Conservation (phyloP, 176 grass and related monocot species). For the Raddia guianensis region DNA sequence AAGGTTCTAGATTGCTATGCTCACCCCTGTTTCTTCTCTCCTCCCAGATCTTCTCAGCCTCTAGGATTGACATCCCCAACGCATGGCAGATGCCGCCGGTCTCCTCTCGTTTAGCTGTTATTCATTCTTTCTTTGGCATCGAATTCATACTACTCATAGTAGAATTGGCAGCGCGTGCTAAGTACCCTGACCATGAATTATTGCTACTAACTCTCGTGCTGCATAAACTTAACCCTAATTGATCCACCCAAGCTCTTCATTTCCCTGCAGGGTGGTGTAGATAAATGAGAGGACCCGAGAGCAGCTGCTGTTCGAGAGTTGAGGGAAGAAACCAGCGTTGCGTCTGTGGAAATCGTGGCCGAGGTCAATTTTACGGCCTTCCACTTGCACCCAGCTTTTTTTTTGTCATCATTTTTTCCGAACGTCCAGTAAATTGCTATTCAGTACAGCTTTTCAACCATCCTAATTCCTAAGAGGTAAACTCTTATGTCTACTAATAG, state of each 20-base stretch:
- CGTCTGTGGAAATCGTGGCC: conserved; percentile 65
- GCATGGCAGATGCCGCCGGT: conserved; percentile 99
- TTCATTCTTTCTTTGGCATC: too few relatives aligned
- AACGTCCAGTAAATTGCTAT: neutral
- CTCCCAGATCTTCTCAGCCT: conserved; percentile 75
- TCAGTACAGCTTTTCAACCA: neutral
- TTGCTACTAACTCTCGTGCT: neutral
- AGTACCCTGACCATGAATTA: neutral
- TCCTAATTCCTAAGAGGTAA: neutral
- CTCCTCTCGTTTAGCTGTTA: neutral
- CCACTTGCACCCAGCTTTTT: neutral
- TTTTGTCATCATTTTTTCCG: neutral
- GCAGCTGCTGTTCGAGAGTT: conserved; percentile 73
- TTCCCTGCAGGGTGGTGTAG: conserved; percentile 66
- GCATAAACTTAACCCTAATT: neutral
- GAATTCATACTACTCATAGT: neutral
- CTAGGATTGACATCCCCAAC: conserved; percentile 80
- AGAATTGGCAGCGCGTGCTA: neutral
- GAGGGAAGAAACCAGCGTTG: conserved; percentile 88
- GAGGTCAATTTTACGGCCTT: conserved; percentile 52
- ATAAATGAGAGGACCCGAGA: conserved; percentile 69
- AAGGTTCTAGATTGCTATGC: too few relatives aligned
- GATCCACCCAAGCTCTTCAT: neutral
- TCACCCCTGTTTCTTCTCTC: neutral
- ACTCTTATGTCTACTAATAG: neutral